phyloP scores from a whole-genome alignment of 2,329 filamentous ascomycete genomes.

The Ascocoryne sarcoides region DNA sequence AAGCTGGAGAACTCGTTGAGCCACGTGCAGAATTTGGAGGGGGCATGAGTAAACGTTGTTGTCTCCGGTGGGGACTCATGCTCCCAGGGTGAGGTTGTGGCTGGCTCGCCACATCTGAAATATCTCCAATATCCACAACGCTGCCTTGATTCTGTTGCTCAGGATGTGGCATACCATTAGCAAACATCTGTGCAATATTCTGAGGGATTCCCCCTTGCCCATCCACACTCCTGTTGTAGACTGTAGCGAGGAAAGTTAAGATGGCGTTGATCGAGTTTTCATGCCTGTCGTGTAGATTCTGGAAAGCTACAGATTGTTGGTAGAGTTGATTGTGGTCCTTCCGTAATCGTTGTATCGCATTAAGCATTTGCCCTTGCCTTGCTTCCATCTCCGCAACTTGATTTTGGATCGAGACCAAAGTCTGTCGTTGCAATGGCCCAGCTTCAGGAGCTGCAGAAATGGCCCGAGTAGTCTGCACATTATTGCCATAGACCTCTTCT shows the following conservation, averaged over 20 bases:
- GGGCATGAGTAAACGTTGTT: slow-evolving; percentile 28
- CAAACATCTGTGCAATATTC: slow-evolving; percentile 78
- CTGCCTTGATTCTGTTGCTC: slow-evolving; percentile 42
- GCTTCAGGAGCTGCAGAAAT: slow-evolving; percentile 28
- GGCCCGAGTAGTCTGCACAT: slow-evolving; percentile 37
- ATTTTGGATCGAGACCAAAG: slow-evolving; percentile 66
- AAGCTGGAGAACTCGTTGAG: slow-evolving; percentile 15
- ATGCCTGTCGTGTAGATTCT: slow-evolving; percentile 88
- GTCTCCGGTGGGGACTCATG: slow-evolving; percentile 23
- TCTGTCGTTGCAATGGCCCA: slow-evolving; percentile 54
- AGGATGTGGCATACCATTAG: slow-evolving; percentile 59
- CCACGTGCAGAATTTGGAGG: slow-evolving; percentile 18
- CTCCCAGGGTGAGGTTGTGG: slow-evolving; percentile 18
- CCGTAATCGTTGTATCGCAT: slow-evolving; percentile 70
- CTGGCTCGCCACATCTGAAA: slow-evolving; percentile 39
- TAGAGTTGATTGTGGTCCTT: slow-evolving; percentile 83
- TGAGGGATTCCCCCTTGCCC: slow-evolving; percentile 67
- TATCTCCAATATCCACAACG: slow-evolving; percentile 54
- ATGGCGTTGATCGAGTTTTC: slow-evolving; percentile 99
- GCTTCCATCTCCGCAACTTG: slow-evolving; percentile 76
- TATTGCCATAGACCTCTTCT: slow-evolving; percentile 29
- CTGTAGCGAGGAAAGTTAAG: slow-evolving; percentile 89
- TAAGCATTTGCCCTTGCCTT: slow-evolving; percentile 79
- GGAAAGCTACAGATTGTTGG: slow-evolving; percentile 79
- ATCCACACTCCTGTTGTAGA: slow-evolving; percentile 89